Evolutionary conservation across 2,329 filamentous ascomycete genomes (phyloP).

Genomic region (Nothophoma quercina): DNA sequence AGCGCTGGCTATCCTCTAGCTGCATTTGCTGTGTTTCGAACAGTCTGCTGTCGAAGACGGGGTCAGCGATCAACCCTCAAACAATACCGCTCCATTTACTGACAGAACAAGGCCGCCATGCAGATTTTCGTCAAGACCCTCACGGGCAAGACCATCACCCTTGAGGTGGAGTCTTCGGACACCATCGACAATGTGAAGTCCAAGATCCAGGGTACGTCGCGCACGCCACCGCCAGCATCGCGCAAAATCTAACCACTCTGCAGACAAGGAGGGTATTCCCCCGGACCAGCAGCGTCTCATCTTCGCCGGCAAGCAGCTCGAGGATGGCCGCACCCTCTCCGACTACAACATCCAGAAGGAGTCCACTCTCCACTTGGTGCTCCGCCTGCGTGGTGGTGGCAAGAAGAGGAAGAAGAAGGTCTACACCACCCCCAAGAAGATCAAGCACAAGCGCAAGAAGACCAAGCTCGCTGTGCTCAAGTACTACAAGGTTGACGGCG

Average conservation of each 20-base stretch:
- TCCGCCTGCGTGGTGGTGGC: conserved; percentile 96
- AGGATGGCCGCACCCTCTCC: conserved; percentile 97
- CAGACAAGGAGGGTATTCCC: conserved; percentile 99
- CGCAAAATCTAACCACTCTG: conserved; percentile 45
- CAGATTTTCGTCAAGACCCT: conserved; percentile 69
- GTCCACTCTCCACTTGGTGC: conserved; percentile 96
- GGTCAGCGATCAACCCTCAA: too few relatives aligned
- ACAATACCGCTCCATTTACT: too few relatives aligned
- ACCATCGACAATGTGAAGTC: conserved; percentile 99
- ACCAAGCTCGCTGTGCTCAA: conserved; percentile 99
- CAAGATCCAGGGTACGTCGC: conserved; percentile 76
- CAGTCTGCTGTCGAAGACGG: too few relatives aligned
- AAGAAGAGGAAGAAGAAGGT: conserved; percentile 99
- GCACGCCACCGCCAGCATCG: not conserved
- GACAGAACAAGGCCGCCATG: conserved; percentile 56
- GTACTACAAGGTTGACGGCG: conserved; percentile 99
- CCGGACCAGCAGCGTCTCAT: conserved; percentile 99
- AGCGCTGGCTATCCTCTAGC: too few relatives aligned
- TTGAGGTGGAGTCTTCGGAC: conserved; percentile 99
- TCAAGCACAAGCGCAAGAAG: conserved; percentile 99
- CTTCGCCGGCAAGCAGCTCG: conserved; percentile 99
- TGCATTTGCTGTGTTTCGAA: too few relatives aligned
- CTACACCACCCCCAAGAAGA: conserved; percentile 99
- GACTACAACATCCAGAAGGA: conserved; percentile 99
- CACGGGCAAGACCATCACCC: conserved; percentile 99